Evolutionary conservation across 139 green algal species (phyloP), one percentile per base, ranked within the genome.

Genomic region (Edaphochlamys debaryana): DNA sequence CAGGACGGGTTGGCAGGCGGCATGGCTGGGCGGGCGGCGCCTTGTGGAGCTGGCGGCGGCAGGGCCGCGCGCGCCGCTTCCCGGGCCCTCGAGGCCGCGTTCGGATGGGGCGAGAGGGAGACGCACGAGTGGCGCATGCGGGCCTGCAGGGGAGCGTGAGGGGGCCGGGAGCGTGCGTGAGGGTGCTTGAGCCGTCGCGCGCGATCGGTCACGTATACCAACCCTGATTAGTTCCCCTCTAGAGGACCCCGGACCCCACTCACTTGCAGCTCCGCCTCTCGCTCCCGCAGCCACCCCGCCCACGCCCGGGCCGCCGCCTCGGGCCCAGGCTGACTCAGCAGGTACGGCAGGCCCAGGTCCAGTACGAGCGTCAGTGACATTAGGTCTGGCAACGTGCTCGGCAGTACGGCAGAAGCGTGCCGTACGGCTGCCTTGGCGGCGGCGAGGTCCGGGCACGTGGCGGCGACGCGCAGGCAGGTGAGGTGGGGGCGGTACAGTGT

Each of bases 121-220:
- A 80, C 74, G 20, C 74, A 80, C 30, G 74, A 71, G 58, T 32
- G 54, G 1, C 29, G 74, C 74, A 80, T 70, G 0, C 30, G 58
- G 29, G n/a, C 22, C 74, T 80, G 74, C 34, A 11, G 34, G 32
- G 45, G 50, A 30, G 52, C 15, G 17, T 3, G 29, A 27, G 41
- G 40, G 41, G 41, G 23, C 7, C 5, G 41, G 68, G 68, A 29
- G 40, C 11, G 68, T 1, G 11, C 36, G 29, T 3, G 17, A 17
- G 36, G 11, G 36, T 36, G 36, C 3, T 15, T 13, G 17, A 50
- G 36, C 2, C 30, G 60, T 20, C 13, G 19, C 13, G 52, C 52
- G 52, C 13, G 15, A 22, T 62, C 13, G 17, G 15, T 4, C 29
- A 3, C 17, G 19, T 27, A 27, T 6, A 20, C 52, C 3, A 20